These are phyloP conservation scores for Erigeron canadensis DNA, from an alignment of 129 eudicot genomes.

Conservation along the genomic window DNA sequence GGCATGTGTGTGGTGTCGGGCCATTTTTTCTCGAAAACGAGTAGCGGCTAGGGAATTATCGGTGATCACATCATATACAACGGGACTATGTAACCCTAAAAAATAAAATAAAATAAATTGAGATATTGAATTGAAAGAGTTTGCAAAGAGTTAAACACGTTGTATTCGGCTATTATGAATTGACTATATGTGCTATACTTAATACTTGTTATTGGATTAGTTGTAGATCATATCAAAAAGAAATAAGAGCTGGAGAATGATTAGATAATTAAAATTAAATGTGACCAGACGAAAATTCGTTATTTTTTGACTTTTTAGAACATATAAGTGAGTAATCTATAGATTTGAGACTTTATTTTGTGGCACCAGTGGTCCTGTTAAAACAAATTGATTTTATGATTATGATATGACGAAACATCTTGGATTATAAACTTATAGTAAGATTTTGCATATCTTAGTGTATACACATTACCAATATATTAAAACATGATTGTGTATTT, in stretches of 20 bases:
- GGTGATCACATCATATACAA: no score
- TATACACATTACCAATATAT: no score
- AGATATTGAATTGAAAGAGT: not conserved
- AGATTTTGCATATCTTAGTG: no score
- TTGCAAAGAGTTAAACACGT: not conserved
- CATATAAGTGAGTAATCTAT: not conserved
- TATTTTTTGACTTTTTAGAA: not conserved
- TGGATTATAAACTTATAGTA: not conserved
- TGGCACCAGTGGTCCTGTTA: slow-evolving; percentile 16
- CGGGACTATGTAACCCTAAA: no score
- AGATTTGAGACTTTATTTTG: not conserved
- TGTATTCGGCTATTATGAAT: not conserved
- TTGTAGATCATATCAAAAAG: not conserved
- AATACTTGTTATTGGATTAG: not conserved
- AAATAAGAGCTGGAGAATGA: not conserved
- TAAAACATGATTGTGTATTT: no score
- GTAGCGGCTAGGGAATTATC: no score
- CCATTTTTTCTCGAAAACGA: no score
- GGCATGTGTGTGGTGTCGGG: no score
- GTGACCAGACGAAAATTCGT: not conserved
- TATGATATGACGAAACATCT: slow-evolving; percentile 11
- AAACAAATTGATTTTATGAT: slow-evolving; percentile 5
- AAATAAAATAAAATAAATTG: no score
- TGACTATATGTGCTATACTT: not conserved
- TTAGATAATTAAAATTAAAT: not conserved